A percentile compares a stretch with the other conserved stretches of the same genome.
These are phyloP conservation scores for Lactarius tabidus DNA, from an alignment of 768 basidiomycete species.

Conservation along the genomic window DNA sequence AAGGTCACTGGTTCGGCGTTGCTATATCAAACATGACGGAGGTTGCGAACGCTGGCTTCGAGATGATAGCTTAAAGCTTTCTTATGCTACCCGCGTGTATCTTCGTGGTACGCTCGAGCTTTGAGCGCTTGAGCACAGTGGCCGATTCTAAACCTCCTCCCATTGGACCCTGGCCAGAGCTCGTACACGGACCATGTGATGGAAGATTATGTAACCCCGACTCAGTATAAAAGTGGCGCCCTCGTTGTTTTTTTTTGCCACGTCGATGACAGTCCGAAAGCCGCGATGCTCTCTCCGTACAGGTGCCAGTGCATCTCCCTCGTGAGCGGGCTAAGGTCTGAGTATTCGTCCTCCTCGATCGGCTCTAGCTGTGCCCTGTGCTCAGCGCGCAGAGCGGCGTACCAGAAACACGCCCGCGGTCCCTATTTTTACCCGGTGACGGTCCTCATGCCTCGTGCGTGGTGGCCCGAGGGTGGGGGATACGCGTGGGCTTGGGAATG, in stretches of 20 bases:
- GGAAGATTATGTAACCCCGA: background rate
- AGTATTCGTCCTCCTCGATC: conserved; percentile 31
- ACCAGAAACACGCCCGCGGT: conserved; percentile 31
- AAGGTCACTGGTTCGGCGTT: no score
- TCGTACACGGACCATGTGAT: no score
- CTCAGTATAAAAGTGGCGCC: background rate
- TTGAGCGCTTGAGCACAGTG: no score
- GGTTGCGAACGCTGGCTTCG: background rate
- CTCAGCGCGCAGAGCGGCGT: conserved; percentile 29
- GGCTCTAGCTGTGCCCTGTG: conserved; percentile 32
- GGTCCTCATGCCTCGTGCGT: background rate
- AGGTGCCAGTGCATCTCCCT: conserved; percentile 16
- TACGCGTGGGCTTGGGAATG: conserved; percentile 31
- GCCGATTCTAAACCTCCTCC: no score
- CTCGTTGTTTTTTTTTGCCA: background rate
- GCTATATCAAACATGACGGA: no score
- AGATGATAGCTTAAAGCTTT: no score
- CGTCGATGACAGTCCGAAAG: conserved; percentile 18
- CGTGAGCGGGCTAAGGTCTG: conserved; percentile 36
- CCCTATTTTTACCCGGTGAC: background rate
- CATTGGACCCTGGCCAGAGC: no score
- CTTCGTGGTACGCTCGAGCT: no score
- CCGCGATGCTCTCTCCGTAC: conserved; percentile 25
- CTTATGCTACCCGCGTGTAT: no score
- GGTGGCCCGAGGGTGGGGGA: background rate